Conservation (phyloP, 2,329 filamentous ascomycete species). For the Thyridium curvatum region DNA sequence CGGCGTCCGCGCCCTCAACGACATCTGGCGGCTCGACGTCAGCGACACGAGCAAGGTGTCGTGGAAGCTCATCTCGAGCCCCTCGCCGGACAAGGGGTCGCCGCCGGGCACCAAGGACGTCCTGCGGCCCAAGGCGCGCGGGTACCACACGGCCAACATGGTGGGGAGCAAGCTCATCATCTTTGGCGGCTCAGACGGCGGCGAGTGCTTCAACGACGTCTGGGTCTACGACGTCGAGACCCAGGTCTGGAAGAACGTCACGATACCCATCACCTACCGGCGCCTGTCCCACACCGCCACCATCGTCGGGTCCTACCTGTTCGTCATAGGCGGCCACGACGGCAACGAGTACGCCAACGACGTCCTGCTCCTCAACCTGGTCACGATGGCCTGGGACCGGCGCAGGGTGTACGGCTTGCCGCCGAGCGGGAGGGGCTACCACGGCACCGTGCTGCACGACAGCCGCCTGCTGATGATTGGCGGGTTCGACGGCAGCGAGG, state of each 20-base stretch:
- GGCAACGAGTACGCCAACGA: conserved; percentile 65
- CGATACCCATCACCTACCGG: conserved; percentile 54
- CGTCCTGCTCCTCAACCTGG: conserved; percentile 61
- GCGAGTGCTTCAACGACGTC: conserved; percentile 67
- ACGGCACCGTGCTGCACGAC: conserved; percentile 60
- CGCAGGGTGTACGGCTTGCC: conserved; percentile 58
- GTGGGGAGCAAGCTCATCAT: conserved; percentile 67
- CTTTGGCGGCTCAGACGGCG: conserved; percentile 63
- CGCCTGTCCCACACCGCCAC: conserved; percentile 64
- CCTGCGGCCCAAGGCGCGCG: conserved; percentile 53
- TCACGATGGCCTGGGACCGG: conserved; percentile 69
- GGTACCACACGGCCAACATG: conserved; percentile 69
- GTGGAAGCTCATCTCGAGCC: conserved; percentile 57
- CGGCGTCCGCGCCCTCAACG: conserved; percentile 63
- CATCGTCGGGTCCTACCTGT: conserved; percentile 63
- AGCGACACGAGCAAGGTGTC: conserved; percentile 60
- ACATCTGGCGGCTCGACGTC: conserved; percentile 68
- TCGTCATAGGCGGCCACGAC: conserved; percentile 65
- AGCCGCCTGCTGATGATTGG: conserved; percentile 58
- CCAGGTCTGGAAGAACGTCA: conserved; percentile 51
- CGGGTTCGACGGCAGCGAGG: conserved; percentile 61
- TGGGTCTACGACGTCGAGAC: conserved; percentile 67
- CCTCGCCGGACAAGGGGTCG: conserved; percentile 13
- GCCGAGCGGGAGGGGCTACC: conserved; percentile 59
- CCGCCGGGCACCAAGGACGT: conserved; percentile 3